A percentile compares a stretch with the other conserved stretches of the same genome.
These are phyloP conservation scores for Aspergillus nomiae DNA, from an alignment of 2,329 filamentous ascomycete genomes.

Conservation along the genomic window DNA sequence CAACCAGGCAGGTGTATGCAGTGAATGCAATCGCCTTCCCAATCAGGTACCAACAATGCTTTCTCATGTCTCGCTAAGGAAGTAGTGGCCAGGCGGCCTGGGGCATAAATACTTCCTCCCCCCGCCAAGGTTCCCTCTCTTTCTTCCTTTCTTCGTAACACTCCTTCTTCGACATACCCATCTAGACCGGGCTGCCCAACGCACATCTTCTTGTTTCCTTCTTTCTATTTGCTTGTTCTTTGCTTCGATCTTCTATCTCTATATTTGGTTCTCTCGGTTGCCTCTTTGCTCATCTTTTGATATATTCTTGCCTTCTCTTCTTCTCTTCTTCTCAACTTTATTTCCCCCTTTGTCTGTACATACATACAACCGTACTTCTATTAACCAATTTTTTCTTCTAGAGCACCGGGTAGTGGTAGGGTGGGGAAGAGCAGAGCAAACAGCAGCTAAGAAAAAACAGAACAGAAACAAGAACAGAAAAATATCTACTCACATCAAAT, in stretches of 20 bases:
- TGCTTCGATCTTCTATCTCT: neutral
- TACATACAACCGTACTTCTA: neutral
- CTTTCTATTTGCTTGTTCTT: neutral
- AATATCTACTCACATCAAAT: neutral
- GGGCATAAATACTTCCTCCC: neutral
- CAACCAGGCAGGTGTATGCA: neutral
- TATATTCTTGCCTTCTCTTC: neutral
- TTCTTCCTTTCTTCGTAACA: neutral
- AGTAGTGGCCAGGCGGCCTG: neutral
- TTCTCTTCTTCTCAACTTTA: neutral
- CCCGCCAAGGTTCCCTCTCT: neutral
- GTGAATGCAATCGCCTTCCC: neutral
- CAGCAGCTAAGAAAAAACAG: neutral
- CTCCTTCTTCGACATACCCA: neutral
- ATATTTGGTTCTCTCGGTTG: neutral
- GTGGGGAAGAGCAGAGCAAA: neutral
- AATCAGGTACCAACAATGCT: neutral
- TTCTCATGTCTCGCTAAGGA: neutral
- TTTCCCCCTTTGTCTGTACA: neutral
- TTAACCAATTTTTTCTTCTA: neutral
- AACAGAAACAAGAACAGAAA: neutral
- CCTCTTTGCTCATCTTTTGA: neutral
- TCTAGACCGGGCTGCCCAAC: neutral
- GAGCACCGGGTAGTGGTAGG: neutral
- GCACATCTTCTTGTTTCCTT: neutral